phyloP scores from a whole-genome alignment of 352 stramenopile species.

The Phytophthora meadii region DNA sequence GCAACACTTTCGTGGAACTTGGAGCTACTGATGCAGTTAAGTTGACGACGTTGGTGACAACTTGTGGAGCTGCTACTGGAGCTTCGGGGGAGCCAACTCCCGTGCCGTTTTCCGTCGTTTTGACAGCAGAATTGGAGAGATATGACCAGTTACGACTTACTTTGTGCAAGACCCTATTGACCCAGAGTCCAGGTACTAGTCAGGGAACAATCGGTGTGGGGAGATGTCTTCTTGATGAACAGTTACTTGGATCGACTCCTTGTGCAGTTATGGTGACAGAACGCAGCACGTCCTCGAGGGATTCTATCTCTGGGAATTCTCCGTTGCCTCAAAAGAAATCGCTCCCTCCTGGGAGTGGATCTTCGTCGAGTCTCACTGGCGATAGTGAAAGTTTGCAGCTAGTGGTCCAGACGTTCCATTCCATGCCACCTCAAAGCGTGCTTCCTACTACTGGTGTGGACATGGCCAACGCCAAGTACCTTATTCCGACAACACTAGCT shows the following conservation, averaged over 20 bases:
- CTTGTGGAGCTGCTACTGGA: slow-evolving; percentile 26
- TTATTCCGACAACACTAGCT: slow-evolving; percentile 69
- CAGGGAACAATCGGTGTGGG: slow-evolving; percentile 62
- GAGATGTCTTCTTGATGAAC: slow-evolving; percentile 59
- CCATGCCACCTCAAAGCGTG: slow-evolving; percentile 52
- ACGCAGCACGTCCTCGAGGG: slow-evolving; percentile 47
- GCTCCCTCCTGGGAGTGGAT: slow-evolving; percentile 14
- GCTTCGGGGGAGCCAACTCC: slow-evolving; percentile 32
- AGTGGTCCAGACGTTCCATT: slow-evolving; percentile 62
- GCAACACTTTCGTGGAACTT: slow-evolving; percentile 59
- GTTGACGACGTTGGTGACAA: slow-evolving; percentile 51
- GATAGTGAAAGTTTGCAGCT: slow-evolving; percentile 57
- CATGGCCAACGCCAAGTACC: slow-evolving; percentile 80
- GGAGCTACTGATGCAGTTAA: slow-evolving; percentile 69
- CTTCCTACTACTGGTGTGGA: slow-evolving; percentile 70
- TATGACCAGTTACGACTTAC: slow-evolving; percentile 76
- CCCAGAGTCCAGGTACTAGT: slow-evolving; percentile 45
- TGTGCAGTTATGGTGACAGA: slow-evolving; percentile 60
- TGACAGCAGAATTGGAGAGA: slow-evolving; percentile 58
- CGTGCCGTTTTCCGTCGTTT: slow-evolving; percentile 67
- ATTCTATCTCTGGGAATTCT: slow-evolving; percentile 31
- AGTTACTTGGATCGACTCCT: slow-evolving; percentile 50
- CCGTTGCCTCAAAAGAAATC: slow-evolving; percentile 20
- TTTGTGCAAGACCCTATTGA: slow-evolving; percentile 62
- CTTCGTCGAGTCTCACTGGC: slow-evolving; percentile 13